These are phyloP conservation scores for Apiospora marii DNA, from an alignment of 2,329 filamentous ascomycete genomes.

Conservation along the genomic window DNA sequence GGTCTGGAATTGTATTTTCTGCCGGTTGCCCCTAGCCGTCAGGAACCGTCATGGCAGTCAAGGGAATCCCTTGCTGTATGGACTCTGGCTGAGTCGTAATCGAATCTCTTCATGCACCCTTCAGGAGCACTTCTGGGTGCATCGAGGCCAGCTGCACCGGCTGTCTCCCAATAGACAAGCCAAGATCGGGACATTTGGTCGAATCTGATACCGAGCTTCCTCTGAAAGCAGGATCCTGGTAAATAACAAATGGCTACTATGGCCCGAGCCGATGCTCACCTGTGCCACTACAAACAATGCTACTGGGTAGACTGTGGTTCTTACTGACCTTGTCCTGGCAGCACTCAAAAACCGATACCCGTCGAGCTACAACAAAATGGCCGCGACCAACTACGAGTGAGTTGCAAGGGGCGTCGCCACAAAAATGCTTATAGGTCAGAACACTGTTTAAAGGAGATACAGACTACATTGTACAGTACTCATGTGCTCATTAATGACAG, in stretches of 20 bases:
- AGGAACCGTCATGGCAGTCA: conserved; percentile 5
- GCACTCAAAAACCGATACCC: neutral
- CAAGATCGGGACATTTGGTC: conserved; percentile 11
- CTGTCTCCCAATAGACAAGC: conserved; percentile 18
- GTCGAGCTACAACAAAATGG: neutral
- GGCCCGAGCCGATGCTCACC: conserved; percentile 13
- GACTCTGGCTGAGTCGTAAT: conserved; percentile 3
- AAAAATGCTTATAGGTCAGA: neutral
- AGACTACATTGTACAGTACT: neutral
- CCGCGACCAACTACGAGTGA: too few species aligned
- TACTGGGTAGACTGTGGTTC: neutral
- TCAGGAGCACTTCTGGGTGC: conserved; percentile 12
- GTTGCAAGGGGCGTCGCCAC: neutral
- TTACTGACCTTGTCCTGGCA: conserved; percentile 16
- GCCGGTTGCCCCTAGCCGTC: conserved; percentile 10
- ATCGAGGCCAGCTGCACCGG: neutral
- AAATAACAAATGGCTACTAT: conserved; percentile 17
- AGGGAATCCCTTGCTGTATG: conserved; percentile 17
- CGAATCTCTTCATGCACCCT: conserved; percentile 19
- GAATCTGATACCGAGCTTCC: conserved; percentile 15
- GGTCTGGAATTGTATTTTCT: neutral
- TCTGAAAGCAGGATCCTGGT: neutral
- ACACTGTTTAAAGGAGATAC: neutral
- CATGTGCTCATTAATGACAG: neutral
- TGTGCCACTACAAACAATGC: neutral